These are phyloP conservation scores for Suillus americanus DNA, from an alignment of 768 basidiomycete genomes.

Conservation along the genomic window DNA sequence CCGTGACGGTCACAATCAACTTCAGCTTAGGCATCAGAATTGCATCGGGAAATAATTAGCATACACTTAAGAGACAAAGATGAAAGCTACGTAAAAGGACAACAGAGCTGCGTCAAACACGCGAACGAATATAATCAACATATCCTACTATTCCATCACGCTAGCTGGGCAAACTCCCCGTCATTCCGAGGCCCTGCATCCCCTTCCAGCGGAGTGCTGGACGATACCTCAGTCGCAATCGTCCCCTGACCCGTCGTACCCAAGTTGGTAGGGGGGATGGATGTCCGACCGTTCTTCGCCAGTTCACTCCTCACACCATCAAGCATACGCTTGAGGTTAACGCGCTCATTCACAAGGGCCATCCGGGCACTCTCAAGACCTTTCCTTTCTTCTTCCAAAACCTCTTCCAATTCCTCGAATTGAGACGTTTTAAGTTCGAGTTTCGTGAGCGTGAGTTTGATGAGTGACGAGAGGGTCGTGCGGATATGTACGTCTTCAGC, in stretches of 20 bases:
- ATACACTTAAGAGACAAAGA: not conserved
- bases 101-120: constrained; percentile 2
- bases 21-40: not conserved
- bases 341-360: constrained; percentile 76
- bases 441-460: constrained; percentile 83
- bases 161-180: constrained; percentile 53
- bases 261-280: constrained; percentile 38
- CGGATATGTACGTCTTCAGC: constrained; percentile 84
- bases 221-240: constrained; percentile 51
- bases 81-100: not conserved
- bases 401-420: constrained; percentile 91
- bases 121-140: constrained; percentile 30
- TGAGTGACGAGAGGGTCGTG: constrained; percentile 74
- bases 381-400: constrained; percentile 88
- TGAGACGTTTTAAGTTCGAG: constrained; percentile 93
- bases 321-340: constrained; percentile 67
- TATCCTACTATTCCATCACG: constrained; percentile 22
- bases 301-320: constrained; percentile 68
- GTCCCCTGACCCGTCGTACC: constrained; percentile 65
- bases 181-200: constrained; percentile 56
- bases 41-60: not conserved
- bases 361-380: constrained; percentile 80
- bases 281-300: constrained; percentile 48
- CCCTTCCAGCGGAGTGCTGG: constrained; percentile 44
- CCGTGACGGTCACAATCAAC: not conserved